Base-by-base conservation (phyloP, 768 basidiomycete genomes). In the Boletus fagicola region DNA sequence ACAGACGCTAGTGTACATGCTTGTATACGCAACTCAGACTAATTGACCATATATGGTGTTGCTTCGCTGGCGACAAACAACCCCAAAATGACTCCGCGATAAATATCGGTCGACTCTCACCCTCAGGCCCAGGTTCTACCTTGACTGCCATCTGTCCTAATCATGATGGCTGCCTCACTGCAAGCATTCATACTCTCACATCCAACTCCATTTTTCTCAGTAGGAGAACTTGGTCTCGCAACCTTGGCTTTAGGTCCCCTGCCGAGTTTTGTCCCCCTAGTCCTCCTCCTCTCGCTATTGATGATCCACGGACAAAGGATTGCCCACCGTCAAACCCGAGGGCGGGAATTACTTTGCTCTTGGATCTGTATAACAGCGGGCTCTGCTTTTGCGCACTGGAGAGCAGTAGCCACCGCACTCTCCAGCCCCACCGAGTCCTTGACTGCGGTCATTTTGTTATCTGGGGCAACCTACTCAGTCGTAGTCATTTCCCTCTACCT, bases 391-490 rank as follows among this genome's bases (percentile, higher is more conserved):
- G 77, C 77, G 0, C 78, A 78, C 47, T 59, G 77, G 28, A 63
- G 68, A 18, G 77, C 83, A 7, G 80, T 83, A 5, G 54, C 76
- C 15, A 64, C 79, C 49, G 87, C 88, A 0, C 73, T 90, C 9
- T 87, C 87, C 0, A 81, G 78, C 3, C 60, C 79, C 11, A 59
- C 73, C 4, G 65, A 74, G 16, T 85, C 89, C 0, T 16, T 88
- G 20, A n/a, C 71, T 5, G 74, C 79, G 0, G 70, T 89, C 10
- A 62, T 75, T 20, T 10, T 68, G 11, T 64, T 83, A 40, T 81
- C 82, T 0, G 61, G 71, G 0, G 10, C 75, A 0, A 79, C 81
- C 0, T 84, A 86, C 26, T 39, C 67, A 11, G 49, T 83, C 30
- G 76, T 77, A 20, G 59, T 87, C 30, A 24, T 63, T 7, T 58